Base-by-base conservation (phyloP, 345 rosid species). In the Lepidium africanum region DNA sequence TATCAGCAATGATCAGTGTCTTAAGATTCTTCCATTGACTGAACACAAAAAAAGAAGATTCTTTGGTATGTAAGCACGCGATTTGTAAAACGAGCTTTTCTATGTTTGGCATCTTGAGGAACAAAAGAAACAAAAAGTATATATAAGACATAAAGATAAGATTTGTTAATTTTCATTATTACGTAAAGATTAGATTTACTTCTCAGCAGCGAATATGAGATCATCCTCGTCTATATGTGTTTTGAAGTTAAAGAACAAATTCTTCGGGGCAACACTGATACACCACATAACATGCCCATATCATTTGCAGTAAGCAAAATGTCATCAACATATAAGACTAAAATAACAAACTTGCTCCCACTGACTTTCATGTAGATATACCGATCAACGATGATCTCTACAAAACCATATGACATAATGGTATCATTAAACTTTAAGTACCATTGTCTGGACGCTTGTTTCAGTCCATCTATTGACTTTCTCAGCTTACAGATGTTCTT, bases 151-250 rank as follows among this genome's bases (percentile, higher is more conserved):
- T 25, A 25, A 25, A 25, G 27, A 25, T 25, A 25, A 25, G 27
- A 25, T 25, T 25, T 25, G 27, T 25, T 25, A 4, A 25, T 25
- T 16, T 54, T 60, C 4, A 39, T 33, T 58, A 13, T 23, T 12
- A n/a, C n/a, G n/a, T 60, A 14, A 41, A 45, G 14, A 41, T 60
- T 25, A 30, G 39, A 14, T n/a, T 43, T 61, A 43, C 54, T 30
- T 62, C 32, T 10, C 54, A 62, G 67, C 67, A 62, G 54, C 67
- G 11, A 46, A 17, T 32, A 33, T 62, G 8, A 60, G 65, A 32
- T 43, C 65, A 2, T 43, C 27, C 2, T 60, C 65, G 14, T 14
- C 3, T 42, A 60, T 45, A 43, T 27, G 15, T 0, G 65, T 27
- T 42, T 16, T 0, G 5, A 10, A 60, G 27, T 7, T 11, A 30